Percentiles rank a stretch among this genome's conserved stretches.
Evolutionary conservation across 352 stramenopile species (phyloP).

Genomic region (Albugo laibachii): DNA sequence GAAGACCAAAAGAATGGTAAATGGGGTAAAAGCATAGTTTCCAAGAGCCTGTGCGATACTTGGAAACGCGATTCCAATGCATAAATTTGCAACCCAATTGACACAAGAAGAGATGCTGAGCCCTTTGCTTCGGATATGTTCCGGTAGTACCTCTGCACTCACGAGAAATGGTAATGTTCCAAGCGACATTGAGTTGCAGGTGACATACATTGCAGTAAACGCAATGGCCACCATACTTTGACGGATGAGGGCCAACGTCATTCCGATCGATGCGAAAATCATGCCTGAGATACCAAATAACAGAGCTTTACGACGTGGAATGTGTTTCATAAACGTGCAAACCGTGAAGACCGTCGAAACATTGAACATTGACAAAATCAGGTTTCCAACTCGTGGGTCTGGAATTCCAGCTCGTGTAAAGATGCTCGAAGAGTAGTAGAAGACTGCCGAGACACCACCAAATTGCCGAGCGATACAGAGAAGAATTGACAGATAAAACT

Average conservation of each 20-base stretch:
- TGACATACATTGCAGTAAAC: conserved; percentile 15
- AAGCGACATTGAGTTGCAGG: conserved; percentile 19
- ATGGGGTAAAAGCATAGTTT: conserved; percentile 19
- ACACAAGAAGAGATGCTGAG: conserved; percentile 18
- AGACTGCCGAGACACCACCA: conserved; percentile 16
- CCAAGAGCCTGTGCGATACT: conserved; percentile 12
- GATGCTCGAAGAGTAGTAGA: conserved; percentile 25
- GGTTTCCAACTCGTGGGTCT: conserved; percentile 15
- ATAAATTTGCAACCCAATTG: conserved; percentile 19
- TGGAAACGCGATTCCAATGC: conserved; percentile 16
- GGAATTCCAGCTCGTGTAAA: conserved; percentile 17
- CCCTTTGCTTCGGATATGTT: conserved; percentile 16
- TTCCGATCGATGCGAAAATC: conserved; percentile 13
- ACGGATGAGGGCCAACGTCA: conserved; percentile 15
- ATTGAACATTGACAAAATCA: conserved; percentile 13
- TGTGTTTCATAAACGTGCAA: conserved; percentile 13
- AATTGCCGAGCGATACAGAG: conserved; percentile 18
- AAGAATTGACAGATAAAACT: conserved; percentile 17
- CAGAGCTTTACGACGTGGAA: conserved; percentile 12
- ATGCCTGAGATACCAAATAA: conserved; percentile 16
- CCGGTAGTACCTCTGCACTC: conserved; percentile 17
- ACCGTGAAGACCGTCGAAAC: conserved; percentile 11
- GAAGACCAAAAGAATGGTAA: conserved; percentile 12
- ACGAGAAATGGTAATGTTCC: conserved; percentile 19
- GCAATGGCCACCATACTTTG: conserved; percentile 6